phyloP scores from a whole-genome alignment of 1,139 yeast species.

The Geotrichum macrosporum region DNA sequence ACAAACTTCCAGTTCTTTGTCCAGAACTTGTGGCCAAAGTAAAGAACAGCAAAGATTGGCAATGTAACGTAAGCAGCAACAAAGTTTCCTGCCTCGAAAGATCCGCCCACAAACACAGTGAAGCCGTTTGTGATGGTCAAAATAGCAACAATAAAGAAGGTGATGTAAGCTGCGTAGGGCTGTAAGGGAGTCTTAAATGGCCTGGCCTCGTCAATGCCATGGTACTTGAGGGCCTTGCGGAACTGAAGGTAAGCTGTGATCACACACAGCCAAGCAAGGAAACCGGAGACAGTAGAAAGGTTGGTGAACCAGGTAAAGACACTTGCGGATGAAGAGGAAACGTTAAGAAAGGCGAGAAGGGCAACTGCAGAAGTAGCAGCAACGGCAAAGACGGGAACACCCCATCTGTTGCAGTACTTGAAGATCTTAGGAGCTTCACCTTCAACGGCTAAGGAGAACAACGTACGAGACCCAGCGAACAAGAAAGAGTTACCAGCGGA shows the following conservation, averaged over 20 bases:
- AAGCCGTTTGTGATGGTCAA: conserved; percentile 70
- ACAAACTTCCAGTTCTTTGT: conserved; percentile 44
- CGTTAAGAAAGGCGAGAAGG: conserved; percentile 43
- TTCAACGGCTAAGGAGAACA: conserved; percentile 43
- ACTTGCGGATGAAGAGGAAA: conserved; percentile 45
- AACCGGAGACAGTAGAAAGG: conserved; percentile 45
- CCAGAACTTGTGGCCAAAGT: conserved; percentile 50
- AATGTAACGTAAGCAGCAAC: conserved; percentile 52
- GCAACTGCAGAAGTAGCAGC: conserved; percentile 33
- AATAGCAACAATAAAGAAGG: conserved; percentile 43
- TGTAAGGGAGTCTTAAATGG: conserved; percentile 46
- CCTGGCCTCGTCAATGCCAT: conserved; percentile 32
- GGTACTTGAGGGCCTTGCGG: conserved; percentile 47
- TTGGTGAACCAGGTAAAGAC: conserved; percentile 46
- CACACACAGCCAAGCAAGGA: conserved; percentile 45
- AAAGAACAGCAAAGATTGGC: conserved; percentile 46
- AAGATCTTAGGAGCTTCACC: conserved; percentile 51
- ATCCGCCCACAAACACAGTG: conserved; percentile 53
- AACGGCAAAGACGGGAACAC: conserved; percentile 44
- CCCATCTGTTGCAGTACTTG: conserved; percentile 41
- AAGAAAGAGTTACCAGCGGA: conserved; percentile 44
- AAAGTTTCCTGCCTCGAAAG: conserved; percentile 50
- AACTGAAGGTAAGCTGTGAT: conserved; percentile 49
- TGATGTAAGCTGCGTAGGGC: conserved; percentile 47
- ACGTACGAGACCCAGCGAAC: conserved; percentile 42